Percentiles rank a stretch among this genome's conserved stretches.
phyloP scores from a whole-genome alignment of 108 stramenopile species.

The Asterionellopsis glacialis region DNA sequence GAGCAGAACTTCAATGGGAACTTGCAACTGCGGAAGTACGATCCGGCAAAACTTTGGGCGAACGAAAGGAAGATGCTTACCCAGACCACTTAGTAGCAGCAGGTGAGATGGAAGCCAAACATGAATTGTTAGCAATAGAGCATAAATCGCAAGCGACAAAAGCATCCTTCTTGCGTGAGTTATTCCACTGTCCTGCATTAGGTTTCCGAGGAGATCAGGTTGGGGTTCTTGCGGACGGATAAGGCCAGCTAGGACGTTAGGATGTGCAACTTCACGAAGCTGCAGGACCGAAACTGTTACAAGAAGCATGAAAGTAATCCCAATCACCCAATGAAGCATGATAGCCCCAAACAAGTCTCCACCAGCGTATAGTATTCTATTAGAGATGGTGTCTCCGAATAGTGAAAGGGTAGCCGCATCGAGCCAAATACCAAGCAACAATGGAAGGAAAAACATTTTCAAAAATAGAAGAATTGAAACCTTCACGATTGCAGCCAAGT shows the following conservation, averaged over 20 bases:
- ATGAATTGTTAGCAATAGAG: constrained; percentile 53
- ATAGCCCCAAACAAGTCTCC: constrained; percentile 72
- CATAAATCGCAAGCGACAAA: constrained; percentile 62
- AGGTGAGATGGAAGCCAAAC: constrained; percentile 63
- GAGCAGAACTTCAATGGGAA: constrained; percentile 86
- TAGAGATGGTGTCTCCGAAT: constrained; percentile 45
- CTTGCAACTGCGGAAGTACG: constrained; percentile 81
- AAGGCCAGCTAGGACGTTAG: constrained; percentile 76
- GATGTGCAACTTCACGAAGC: constrained; percentile 91
- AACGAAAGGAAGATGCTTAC: constrained; percentile 41
- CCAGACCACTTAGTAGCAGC: constrained; percentile 31
- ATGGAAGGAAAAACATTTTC: constrained; percentile 83
- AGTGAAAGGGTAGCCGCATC: constrained; percentile 62
- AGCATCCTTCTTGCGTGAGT: constrained; percentile 87
- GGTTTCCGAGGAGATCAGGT: constrained; percentile 89
- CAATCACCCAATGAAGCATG: constrained; percentile 85
- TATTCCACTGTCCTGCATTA: constrained; percentile 80
- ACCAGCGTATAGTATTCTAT: constrained; percentile 60
- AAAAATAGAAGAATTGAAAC: constrained; percentile 78
- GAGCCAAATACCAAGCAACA: constrained; percentile 67
- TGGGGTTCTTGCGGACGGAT: constrained; percentile 98
- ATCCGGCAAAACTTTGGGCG: constrained; percentile 75
- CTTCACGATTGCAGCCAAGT: constrained; percentile 60
- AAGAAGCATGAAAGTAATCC: constrained; percentile 97
- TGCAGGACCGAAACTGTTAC: constrained; percentile 93